Conservation (phyloP, 495 filamentous ascomycete genomes). For the Daldinia vernicosa region DNA sequence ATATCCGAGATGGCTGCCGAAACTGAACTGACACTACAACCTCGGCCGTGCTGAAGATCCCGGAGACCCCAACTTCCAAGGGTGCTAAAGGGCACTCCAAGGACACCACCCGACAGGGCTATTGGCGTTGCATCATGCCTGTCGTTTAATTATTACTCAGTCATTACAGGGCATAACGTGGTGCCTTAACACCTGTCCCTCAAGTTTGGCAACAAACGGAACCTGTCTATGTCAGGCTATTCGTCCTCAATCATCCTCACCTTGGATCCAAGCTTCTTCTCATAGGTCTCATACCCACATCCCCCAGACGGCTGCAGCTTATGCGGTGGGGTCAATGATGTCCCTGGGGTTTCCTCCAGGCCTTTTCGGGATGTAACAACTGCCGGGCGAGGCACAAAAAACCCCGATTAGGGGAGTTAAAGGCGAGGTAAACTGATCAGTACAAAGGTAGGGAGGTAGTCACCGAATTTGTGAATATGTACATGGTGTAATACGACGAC, state of each 20-base stretch:
- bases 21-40: slow-evolving; percentile 37
- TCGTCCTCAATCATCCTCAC: slow-evolving; percentile 27
- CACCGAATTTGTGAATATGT: slow-evolving; percentile 11
- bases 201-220: slow-evolving; percentile 25
- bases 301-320: slow-evolving; percentile 21
- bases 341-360: slow-evolving; percentile 22
- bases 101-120: slow-evolving; percentile 23
- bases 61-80: slow-evolving; percentile 17
- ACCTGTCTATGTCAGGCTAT: slow-evolving; percentile 21
- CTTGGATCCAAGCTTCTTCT: slow-evolving; percentile 10
- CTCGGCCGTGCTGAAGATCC: slow-evolving; percentile 38
- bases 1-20: slow-evolving; percentile 44
- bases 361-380: slow-evolving; percentile 31
- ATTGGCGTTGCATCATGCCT: slow-evolving; percentile 16
- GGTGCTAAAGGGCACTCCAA: not conserved
- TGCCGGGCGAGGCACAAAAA: slow-evolving; percentile 34
- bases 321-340: slow-evolving; percentile 38
- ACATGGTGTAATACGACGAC: slow-evolving; percentile 29
- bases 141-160: slow-evolving; percentile 34
- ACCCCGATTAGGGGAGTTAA: slow-evolving; percentile 31
- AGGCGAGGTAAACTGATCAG: slow-evolving; percentile 38
- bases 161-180: slow-evolving; percentile 31
- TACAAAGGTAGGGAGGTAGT: slow-evolving; percentile 33
- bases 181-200: slow-evolving; percentile 29
- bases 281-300: slow-evolving; percentile 34